phyloP scores from a whole-genome alignment of 495 filamentous ascomycete genomes.

The Bacidia rubella region DNA sequence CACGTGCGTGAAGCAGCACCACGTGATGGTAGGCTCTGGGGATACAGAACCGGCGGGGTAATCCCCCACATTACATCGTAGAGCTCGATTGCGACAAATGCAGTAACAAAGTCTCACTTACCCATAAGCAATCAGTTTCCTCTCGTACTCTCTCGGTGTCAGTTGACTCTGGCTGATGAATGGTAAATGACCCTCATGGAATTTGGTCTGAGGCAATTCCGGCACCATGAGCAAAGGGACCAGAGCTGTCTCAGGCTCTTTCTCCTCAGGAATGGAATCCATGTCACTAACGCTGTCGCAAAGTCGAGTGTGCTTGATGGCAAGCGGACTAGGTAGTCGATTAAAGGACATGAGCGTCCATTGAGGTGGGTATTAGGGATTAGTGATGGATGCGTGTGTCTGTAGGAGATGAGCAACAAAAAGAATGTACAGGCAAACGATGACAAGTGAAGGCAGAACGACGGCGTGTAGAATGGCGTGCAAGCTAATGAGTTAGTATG shows the following conservation, averaged over 20 bases:
- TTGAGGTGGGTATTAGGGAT: no score
- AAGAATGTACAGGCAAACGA: no score
- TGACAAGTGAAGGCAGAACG: no score
- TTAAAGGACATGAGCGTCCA: neutral
- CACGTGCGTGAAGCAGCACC: no score
- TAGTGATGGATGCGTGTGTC: no score
- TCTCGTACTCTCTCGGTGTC: conserved; percentile 14
- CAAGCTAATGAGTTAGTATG: no score
- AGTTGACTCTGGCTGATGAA: conserved; percentile 15
- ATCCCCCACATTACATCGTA: no score
- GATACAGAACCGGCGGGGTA: no score
- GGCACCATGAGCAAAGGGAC: conserved; percentile 4
- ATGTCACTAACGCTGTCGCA: neutral
- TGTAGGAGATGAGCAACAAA: no score
- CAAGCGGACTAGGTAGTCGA: neutral
- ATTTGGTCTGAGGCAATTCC: conserved; percentile 9
- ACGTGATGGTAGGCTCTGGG: neutral
- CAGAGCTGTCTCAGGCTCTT: neutral
- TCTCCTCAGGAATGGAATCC: conserved; percentile 4
- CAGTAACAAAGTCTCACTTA: no score
- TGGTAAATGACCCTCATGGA: conserved; percentile 6
- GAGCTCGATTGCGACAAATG: no score
- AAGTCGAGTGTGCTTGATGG: neutral
- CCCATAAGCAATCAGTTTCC: conserved; percentile 3
- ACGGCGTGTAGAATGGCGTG: no score